Conservation (phyloP, 2,329 filamentous ascomycete genomes). For the Leptographium galeiforme region DNA sequence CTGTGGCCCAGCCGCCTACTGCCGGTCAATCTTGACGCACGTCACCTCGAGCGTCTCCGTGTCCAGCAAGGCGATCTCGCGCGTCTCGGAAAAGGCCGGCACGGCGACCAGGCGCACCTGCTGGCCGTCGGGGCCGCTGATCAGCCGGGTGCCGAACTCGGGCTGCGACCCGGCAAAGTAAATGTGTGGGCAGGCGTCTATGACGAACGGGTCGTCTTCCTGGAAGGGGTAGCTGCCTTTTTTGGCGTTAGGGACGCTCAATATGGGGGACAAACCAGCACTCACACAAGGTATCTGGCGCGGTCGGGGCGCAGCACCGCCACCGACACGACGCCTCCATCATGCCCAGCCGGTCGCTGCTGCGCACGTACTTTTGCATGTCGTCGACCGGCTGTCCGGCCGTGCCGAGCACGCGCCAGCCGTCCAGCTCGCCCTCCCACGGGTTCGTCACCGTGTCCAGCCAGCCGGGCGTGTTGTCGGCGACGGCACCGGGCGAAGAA, state of each 20-base stretch:
- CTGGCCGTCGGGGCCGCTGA: slow-evolving; percentile 55
- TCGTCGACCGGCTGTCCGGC: slow-evolving; percentile 91
- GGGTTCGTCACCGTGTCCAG: slow-evolving; percentile 87
- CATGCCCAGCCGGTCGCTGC: slow-evolving; percentile 65
- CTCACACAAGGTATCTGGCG: slow-evolving; percentile 88
- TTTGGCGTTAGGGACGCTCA: not conserved
- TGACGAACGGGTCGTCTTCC: slow-evolving; percentile 79
- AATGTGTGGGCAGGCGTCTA: slow-evolving; percentile 74
- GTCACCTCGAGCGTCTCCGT: slow-evolving; percentile 72
- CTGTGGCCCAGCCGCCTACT: too few relatives aligned
- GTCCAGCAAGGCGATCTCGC: slow-evolving; percentile 73
- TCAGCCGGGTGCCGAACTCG: slow-evolving; percentile 56
- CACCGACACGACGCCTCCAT: slow-evolving; percentile 93
- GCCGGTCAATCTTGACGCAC: slow-evolving; percentile 40
- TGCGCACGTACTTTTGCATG: slow-evolving; percentile 78
- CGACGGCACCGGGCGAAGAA: slow-evolving; percentile 32
- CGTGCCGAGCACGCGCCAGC: slow-evolving; percentile 75
- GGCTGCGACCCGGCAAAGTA: slow-evolving; percentile 85
- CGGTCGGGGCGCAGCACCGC: slow-evolving; percentile 83
- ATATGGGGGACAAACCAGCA: too few relatives aligned
- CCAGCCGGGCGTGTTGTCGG: slow-evolving; percentile 34
- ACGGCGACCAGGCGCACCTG: slow-evolving; percentile 67
- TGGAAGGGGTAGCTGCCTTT: slow-evolving; percentile 93
- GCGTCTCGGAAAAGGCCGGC: slow-evolving; percentile 66
- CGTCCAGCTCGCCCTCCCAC: slow-evolving; percentile 81